Evolutionary conservation across 164 flowering plant genomes (phyloP).

Genomic region (Piper betle): DNA sequence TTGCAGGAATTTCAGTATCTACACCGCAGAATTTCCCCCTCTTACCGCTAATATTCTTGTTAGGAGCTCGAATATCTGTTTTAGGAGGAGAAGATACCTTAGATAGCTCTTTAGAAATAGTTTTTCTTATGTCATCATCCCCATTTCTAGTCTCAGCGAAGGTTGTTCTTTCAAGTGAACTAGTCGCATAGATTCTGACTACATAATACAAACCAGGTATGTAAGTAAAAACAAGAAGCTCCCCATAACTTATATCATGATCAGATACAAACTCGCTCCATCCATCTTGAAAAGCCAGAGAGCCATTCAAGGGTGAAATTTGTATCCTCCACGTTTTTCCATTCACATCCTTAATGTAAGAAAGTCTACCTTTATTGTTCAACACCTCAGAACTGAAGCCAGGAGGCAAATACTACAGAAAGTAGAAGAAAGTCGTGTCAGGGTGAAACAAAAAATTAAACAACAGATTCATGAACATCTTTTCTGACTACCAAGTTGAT

Average conservation of each 20-base stretch:
- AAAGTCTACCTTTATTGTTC: constrained; percentile 13
- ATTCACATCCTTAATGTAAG: constrained; percentile 28
- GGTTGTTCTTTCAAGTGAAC: constrained; percentile 21
- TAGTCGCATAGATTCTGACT: constrained; percentile 24
- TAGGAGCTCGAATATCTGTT: background rate
- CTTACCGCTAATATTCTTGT: background rate
- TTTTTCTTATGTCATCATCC: background rate
- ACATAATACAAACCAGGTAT: constrained; percentile 24
- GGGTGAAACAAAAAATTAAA: too few relatives aligned
- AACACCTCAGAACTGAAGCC: constrained; percentile 13
- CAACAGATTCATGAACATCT: too few relatives aligned
- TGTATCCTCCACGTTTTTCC: constrained; percentile 28
- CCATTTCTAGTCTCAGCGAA: constrained; percentile 8
- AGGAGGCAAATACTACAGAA: constrained; percentile 43
- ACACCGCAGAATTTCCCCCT: background rate
- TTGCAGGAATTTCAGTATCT: background rate
- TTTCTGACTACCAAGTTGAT: too few relatives aligned
- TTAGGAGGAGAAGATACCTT: constrained; percentile 1
- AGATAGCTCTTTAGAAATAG: background rate
- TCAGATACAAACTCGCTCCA: constrained; percentile 35
- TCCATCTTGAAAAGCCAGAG: constrained; percentile 35
- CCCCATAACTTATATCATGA: constrained; percentile 33
- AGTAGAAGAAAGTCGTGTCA: background rate
- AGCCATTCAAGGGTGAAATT: constrained; percentile 15
- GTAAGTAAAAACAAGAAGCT: constrained; percentile 28